Conservation (phyloP, 371 early-diverging fungal genomes). For the Apophysomyces trapeziformis region DNA sequence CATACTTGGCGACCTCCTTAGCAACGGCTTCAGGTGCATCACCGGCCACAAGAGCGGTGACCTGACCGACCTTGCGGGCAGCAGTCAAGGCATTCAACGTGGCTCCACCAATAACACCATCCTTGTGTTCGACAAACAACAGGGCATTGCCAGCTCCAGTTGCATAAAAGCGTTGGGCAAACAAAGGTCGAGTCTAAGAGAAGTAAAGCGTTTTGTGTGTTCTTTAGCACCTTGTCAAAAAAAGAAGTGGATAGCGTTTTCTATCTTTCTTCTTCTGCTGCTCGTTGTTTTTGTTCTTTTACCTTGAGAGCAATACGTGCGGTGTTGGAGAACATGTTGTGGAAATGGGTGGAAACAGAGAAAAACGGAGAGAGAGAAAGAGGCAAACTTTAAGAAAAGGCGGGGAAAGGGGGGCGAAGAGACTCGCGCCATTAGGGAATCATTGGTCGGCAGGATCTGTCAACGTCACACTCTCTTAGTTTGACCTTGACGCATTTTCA, state of each 20-base stretch:
- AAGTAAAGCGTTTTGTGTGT: not conserved
- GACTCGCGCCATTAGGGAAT: too few species aligned
- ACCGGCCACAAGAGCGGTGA: conserved; percentile 92
- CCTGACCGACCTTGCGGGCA: conserved; percentile 76
- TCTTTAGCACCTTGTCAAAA: not conserved
- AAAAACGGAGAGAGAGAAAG: conserved; percentile 1
- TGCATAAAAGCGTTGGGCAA: conserved; percentile 62
- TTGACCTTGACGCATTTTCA: too few species aligned
- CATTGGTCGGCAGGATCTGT: too few species aligned
- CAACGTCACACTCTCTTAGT: too few species aligned
- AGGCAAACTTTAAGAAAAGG: not conserved
- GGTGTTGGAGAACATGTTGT: conserved; percentile 18
- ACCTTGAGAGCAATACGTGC: conserved; percentile 24
- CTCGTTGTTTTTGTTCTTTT: not conserved
- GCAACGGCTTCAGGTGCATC: conserved; percentile 77
- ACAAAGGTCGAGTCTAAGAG: conserved; percentile 41
- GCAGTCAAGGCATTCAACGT: conserved; percentile 92
- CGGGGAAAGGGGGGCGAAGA: too few species aligned
- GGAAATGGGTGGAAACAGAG: not conserved
- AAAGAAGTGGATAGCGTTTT: not conserved
- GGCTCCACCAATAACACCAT: conserved; percentile 70
- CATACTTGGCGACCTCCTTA: conserved; percentile 68
- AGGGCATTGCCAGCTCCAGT: conserved; percentile 72
- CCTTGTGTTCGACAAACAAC: conserved; percentile 90
- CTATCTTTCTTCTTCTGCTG: not conserved